Evolutionary conservation across 225 moss, liverwort and hornwort genomes (phyloP).

Genomic region (Anthoceros angustus): DNA sequence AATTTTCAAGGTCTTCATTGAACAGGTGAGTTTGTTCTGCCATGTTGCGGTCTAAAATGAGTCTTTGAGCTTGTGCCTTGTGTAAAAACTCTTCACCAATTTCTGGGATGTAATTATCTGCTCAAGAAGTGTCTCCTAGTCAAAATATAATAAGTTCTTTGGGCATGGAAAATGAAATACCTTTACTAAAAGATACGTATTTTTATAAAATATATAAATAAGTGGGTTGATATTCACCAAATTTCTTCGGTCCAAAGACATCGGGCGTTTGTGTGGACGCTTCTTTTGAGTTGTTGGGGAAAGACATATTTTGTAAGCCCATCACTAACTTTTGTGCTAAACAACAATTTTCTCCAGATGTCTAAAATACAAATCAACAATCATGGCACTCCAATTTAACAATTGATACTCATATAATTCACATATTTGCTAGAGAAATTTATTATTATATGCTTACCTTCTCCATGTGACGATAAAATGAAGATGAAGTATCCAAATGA

Average conservation of each 20-base stretch:
- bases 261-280: constrained; percentile 44
- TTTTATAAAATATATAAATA: background rate
- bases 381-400: background rate
- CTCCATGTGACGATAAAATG: constrained; percentile 26
- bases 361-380: constrained; percentile 15
- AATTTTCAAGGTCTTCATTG: background rate
- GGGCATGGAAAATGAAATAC: no score
- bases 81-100: background rate
- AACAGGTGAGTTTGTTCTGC: background rate
- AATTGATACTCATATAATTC: constrained; percentile 14
- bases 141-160: no score
- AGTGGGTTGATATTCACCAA: constrained; percentile 5
- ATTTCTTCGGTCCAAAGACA: background rate
- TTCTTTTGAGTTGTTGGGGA: constrained; percentile 26
- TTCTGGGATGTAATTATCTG: background rate
- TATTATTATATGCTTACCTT: background rate
- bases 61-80: background rate
- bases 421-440: background rate
- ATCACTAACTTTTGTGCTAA: constrained; percentile 57
- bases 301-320: constrained; percentile 44
- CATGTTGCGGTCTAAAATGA: background rate
- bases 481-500: constrained; percentile 47
- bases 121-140: background rate
- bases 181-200: no score
- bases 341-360: constrained; percentile 38